Conservation (phyloP, 2,329 filamentous ascomycete species). For the Penicillium paneum region DNA sequence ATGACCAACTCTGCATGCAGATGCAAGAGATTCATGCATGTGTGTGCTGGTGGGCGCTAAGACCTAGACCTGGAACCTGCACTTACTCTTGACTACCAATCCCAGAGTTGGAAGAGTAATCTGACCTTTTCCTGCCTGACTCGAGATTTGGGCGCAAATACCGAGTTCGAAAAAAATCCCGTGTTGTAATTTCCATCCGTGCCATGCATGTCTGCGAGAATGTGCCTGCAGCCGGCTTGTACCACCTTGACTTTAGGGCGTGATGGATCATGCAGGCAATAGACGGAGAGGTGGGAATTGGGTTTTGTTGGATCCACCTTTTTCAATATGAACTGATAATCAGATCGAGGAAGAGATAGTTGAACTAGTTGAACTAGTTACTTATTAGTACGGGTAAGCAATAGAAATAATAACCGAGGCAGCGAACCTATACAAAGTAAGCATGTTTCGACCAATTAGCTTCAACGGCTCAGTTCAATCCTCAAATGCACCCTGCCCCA, state of each 20-base stretch:
- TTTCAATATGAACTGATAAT: neutral
- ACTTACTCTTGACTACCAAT: constrained; percentile 6
- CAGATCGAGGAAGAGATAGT: neutral
- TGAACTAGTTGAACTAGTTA: too few species aligned
- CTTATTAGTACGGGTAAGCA: neutral
- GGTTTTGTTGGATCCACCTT: neutral
- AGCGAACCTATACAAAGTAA: neutral
- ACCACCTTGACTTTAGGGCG: neutral
- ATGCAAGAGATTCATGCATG: constrained; percentile 28
- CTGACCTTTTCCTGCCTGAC: constrained; percentile 11
- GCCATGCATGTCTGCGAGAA: neutral
- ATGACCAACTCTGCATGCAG: constrained; percentile 38
- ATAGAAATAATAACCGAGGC: neutral
- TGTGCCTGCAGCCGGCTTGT: constrained; percentile 3
- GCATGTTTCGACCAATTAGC: neutral
- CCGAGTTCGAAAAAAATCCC: neutral
- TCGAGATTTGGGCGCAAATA: constrained; percentile 6
- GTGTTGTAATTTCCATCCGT: neutral
- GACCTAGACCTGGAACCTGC: neutral
- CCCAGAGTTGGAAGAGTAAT: neutral
- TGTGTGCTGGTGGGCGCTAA: constrained; percentile 18
- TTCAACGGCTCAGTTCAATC: neutral
- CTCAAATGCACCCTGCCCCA: constrained; percentile 1
- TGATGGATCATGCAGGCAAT: neutral
- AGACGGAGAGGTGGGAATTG: neutral